phyloP scores from a whole-genome alignment of 1,284 basidiomycete species.

The Mycena citricolor region DNA sequence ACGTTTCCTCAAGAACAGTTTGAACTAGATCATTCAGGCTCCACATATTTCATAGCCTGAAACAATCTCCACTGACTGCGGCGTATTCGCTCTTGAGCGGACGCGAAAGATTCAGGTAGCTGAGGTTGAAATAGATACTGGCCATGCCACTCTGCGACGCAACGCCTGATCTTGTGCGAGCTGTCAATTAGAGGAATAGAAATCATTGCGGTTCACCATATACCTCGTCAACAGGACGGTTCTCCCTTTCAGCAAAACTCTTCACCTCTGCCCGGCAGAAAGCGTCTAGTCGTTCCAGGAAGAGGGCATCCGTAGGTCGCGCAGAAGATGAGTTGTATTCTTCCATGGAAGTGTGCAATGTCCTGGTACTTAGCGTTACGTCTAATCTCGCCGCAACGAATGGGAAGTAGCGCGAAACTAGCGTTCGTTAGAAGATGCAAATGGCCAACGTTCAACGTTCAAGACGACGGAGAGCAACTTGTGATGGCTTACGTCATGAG shows the following conservation, averaged over 20 bases:
- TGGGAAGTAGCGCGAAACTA: background rate
- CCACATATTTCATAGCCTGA: conserved; percentile 8
- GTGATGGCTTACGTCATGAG: background rate
- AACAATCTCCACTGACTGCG: conserved; percentile 9
- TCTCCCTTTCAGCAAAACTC: conserved; percentile 58
- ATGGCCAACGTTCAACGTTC: background rate
- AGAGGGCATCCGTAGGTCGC: conserved; percentile 45
- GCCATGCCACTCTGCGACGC: conserved; percentile 57
- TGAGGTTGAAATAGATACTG: conserved; percentile 48
- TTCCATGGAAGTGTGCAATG: too few relatives aligned
- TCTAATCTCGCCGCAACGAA: background rate
- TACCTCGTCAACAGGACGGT: conserved; percentile 59
- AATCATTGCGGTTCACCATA: conserved; percentile 24
- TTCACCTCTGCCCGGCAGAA: conserved; percentile 56
- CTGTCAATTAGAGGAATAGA: conserved; percentile 1
- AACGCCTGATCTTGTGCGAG: conserved; percentile 45
- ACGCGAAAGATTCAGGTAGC: conserved; percentile 7
- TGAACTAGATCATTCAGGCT: conserved; percentile 36
- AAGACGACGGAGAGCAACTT: background rate
- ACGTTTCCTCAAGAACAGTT: conserved; percentile 46
- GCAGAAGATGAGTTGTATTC: too few relatives aligned
- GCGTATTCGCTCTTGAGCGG: conserved; percentile 13
- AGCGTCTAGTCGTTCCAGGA: conserved; percentile 58
- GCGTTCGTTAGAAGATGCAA: background rate
- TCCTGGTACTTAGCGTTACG: background rate